Conservation (phyloP, 768 basidiomycete species). For the Lanmaoa pseudosensibilis region DNA sequence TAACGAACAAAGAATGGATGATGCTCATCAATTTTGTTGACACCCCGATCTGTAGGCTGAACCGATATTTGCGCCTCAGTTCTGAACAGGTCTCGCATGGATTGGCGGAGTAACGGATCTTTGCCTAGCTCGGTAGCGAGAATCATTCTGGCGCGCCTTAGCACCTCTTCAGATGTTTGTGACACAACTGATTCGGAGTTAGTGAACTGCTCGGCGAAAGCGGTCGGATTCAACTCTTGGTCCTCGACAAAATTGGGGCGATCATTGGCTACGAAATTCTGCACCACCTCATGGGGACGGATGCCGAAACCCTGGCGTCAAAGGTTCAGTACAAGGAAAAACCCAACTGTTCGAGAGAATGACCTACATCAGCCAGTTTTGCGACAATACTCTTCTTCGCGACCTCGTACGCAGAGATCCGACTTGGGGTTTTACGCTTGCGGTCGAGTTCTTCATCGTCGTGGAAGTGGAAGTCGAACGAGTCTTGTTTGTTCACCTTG, state of each 20-base stretch:
- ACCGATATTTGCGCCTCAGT: constrained; percentile 75
- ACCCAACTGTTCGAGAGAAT: neutral
- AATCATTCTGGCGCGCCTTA: constrained; percentile 77
- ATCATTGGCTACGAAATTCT: constrained; percentile 66
- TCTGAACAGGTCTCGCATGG: constrained; percentile 74
- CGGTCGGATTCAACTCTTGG: constrained; percentile 73
- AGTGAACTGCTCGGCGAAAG: constrained; percentile 84
- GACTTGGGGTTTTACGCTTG: constrained; percentile 80
- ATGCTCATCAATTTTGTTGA: constrained; percentile 71
- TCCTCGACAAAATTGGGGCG: constrained; percentile 76
- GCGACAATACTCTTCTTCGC: constrained; percentile 77
- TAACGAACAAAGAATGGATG: constrained; percentile 67
- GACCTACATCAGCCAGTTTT: constrained; percentile 75
- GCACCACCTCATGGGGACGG: constrained; percentile 77
- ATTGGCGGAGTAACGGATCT: constrained; percentile 82
- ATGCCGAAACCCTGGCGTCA: constrained; percentile 78
- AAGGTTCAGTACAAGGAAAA: neutral
- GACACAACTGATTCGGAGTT: constrained; percentile 64
- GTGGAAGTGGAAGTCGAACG: constrained; percentile 63
- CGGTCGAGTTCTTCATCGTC: constrained; percentile 60
- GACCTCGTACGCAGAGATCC: constrained; percentile 80
- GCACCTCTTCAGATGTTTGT: constrained; percentile 62
- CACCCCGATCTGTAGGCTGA: constrained; percentile 84
- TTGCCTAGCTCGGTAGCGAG: constrained; percentile 88
- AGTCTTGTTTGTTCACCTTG: constrained; percentile 67